phyloP scores from a whole-genome alignment of 805 yeast species.

The Metschnikowia chrysomelidarum region DNA sequence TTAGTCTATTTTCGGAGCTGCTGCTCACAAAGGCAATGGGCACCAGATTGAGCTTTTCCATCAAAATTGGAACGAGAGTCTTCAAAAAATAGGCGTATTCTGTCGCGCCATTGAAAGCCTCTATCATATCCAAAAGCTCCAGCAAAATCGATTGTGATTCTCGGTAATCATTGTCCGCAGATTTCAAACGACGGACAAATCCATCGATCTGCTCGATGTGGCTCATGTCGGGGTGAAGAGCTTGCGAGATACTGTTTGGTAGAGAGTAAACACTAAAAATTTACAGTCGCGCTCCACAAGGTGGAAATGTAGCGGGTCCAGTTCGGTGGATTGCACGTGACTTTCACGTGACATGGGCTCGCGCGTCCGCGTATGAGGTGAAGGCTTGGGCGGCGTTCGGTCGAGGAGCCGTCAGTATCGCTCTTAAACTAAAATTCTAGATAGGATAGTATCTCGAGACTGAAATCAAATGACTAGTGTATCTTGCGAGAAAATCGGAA shows the following conservation, averaged over 20 bases:
- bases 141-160: constrained; percentile 67
- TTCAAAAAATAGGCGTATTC: constrained; percentile 79
- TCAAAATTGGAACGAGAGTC: constrained; percentile 66
- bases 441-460: too few relatives aligned
- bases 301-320: constrained; percentile 8
- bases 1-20: constrained; percentile 72
- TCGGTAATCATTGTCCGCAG: constrained; percentile 51
- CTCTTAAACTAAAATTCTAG: too few relatives aligned
- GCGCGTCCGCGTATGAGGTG: neutral
- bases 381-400: neutral
- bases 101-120: constrained; percentile 73
- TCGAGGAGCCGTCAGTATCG: too few relatives aligned
- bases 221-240: constrained; percentile 30
- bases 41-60: constrained; percentile 58
- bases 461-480: too few relatives aligned
- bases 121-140: constrained; percentile 84
- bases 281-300: constrained; percentile 9
- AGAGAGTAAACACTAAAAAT: constrained; percentile 6
- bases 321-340: constrained; percentile 22
- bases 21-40: constrained; percentile 69
- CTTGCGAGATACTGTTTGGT: neutral
- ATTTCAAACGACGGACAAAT: constrained; percentile 63
- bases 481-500: too few relatives aligned
- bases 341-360: constrained; percentile 21
- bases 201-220: constrained; percentile 60